phyloP scores from a whole-genome alignment of 768 basidiomycete species.

The Termitomyces eurrhizus region DNA sequence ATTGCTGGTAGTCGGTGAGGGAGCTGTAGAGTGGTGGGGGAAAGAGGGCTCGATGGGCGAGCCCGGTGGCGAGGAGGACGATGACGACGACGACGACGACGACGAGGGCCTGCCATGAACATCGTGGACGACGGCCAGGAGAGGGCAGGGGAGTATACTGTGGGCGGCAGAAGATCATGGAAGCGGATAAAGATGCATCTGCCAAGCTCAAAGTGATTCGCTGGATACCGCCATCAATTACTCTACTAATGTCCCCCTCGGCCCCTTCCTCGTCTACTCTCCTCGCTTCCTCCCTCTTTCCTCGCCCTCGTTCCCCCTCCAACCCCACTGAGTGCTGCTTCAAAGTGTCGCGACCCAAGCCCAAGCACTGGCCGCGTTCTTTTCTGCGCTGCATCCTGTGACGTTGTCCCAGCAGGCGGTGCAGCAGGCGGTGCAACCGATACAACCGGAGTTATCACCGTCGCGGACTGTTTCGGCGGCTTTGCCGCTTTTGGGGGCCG shows the following conservation, averaged over 20 bases:
- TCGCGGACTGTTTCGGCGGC: not conserved
- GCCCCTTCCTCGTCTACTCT: not conserved
- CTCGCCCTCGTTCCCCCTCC: constrained; percentile 23
- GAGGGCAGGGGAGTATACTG: constrained; percentile 3
- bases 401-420: not conserved
- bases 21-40: constrained; percentile 15
- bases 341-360: constrained; percentile 63
- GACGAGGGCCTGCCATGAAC: constrained; percentile 1
- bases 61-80: constrained; percentile 4
- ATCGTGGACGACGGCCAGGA: not conserved
- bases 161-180: constrained; percentile 1
- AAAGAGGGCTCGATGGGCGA: not conserved
- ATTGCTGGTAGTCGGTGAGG: constrained; percentile 21
- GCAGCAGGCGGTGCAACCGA: not conserved
- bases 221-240: no score
- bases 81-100: not conserved
- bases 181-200: not conserved
- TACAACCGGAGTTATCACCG: constrained; percentile 2
- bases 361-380: constrained; percentile 59
- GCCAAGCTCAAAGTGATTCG: no score
- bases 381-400: constrained; percentile 11
- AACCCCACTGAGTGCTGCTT: constrained; percentile 65
- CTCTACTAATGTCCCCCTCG: not conserved
- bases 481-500: constrained; percentile 5
- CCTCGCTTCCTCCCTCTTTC: not conserved